Conservation (phyloP, 2,329 filamentous ascomycete species). For the Pseudogymnoascus sp. region DNA sequence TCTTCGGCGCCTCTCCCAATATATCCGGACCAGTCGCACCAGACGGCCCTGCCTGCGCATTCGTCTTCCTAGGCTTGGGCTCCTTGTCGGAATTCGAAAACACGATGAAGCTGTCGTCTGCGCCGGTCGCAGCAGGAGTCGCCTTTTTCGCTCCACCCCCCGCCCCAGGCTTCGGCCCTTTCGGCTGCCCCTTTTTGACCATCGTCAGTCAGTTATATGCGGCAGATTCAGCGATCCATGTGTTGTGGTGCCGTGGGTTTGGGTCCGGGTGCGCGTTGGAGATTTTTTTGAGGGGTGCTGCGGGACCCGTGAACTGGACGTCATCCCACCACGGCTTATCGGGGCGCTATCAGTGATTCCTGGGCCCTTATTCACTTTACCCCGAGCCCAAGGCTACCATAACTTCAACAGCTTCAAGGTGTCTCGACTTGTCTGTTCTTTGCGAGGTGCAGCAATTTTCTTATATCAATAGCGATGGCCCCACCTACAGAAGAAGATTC, state of each 20-base stretch:
- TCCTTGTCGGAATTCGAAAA: constrained; percentile 53
- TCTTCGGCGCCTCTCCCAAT: constrained; percentile 26
- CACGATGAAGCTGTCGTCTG: constrained; percentile 47
- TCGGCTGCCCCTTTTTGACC: constrained; percentile 30
- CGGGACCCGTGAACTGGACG: not conserved
- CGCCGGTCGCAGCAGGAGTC: constrained; percentile 20
- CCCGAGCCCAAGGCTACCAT: not conserved
- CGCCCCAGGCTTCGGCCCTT: constrained; percentile 26
- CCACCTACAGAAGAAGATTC: constrained; percentile 9
- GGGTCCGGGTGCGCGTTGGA: not conserved
- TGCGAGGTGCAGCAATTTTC: not conserved
- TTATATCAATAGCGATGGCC: not conserved
- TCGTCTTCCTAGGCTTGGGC: constrained; percentile 27
- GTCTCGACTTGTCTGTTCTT: not conserved
- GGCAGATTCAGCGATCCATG: constrained; percentile 10
- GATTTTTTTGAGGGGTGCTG: constrained; percentile 1
- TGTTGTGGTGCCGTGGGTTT: not conserved
- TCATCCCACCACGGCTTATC: constrained; percentile 7
- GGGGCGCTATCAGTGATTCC: not conserved
- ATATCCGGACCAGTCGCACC: constrained; percentile 23
- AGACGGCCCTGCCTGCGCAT: constrained; percentile 15
- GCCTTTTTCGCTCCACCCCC: constrained; percentile 25
- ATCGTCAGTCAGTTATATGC: constrained; percentile 21
- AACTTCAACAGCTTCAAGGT: not conserved
- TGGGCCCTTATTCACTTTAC: not conserved